Percentiles rank a stretch among this genome's conserved stretches.
Evolutionary conservation across 202 grass and related monocot species (phyloP).

Genomic region (Musa balbisiana): DNA sequence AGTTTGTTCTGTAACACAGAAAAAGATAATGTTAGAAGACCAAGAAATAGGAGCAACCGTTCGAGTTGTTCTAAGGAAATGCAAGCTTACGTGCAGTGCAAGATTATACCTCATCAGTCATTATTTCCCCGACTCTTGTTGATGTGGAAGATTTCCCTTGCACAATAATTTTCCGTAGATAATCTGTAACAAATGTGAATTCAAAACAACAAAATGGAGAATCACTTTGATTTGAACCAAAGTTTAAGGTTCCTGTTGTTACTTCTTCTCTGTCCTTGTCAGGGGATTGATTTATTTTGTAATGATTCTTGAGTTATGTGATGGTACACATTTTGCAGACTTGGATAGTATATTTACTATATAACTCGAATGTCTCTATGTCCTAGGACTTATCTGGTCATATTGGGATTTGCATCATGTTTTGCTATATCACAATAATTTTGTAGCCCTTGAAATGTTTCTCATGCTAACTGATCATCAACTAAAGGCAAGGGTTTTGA

Average conservation of each 20-base stretch:
- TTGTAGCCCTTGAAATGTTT: not conserved
- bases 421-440: not conserved
- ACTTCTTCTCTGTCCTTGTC: too few species aligned
- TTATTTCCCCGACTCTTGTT: constrained; percentile 72
- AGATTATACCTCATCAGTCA: constrained; percentile 74
- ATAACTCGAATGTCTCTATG: not conserved
- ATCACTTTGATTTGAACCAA: not conserved
- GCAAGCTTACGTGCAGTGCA: not conserved
- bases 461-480: not conserved
- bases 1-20: constrained; percentile 44
- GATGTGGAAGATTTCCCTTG: constrained; percentile 44
- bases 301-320: too few species aligned
- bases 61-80: not conserved
- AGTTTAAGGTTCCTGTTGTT: not conserved
- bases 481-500: not conserved
- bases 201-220: not conserved
- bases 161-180: constrained; percentile 64
- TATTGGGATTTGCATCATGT: not conserved
- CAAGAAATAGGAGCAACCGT: not conserved
- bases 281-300: too few species aligned
- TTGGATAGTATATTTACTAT: too few species aligned
- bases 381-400: not conserved
- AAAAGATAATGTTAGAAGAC: not conserved
- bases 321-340: too few species aligned
- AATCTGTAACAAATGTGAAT: constrained; percentile 41